Conservation (phyloP, 2,329 filamentous ascomycete species). For the Aureobasidium sp. region DNA sequence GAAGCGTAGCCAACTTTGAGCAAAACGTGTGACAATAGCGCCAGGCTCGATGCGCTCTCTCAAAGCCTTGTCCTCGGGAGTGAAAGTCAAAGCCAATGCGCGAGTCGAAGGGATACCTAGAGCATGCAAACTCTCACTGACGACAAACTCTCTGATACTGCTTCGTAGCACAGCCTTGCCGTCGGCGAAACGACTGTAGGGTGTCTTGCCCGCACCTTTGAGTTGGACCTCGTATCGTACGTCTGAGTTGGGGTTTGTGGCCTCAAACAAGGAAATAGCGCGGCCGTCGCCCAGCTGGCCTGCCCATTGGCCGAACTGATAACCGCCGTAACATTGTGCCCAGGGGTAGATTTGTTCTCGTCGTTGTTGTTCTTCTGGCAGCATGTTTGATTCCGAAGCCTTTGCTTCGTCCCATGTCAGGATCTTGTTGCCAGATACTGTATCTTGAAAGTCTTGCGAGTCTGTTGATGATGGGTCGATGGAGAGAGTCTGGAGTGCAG, state of each 20-base stretch:
- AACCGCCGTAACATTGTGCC: constrained; percentile 95
- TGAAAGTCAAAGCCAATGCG: constrained; percentile 71
- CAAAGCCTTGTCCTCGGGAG: constrained; percentile 63
- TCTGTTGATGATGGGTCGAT: constrained; percentile 60
- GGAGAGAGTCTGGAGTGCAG: constrained; percentile 73
- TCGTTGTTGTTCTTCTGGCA: constrained; percentile 47
- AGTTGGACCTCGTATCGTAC: constrained; percentile 81
- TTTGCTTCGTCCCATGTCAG: constrained; percentile 64
- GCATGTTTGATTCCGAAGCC: constrained; percentile 14
- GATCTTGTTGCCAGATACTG: constrained; percentile 75
- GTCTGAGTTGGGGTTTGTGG: constrained; percentile 64
- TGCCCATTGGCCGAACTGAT: constrained; percentile 70
- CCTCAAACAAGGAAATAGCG: constrained; percentile 89
- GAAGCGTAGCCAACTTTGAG: constrained; percentile 81
- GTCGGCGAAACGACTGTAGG: constrained; percentile 93
- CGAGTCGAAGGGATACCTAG: constrained; percentile 79
- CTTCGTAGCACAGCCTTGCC: constrained; percentile 88
- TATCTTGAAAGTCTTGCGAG: constrained; percentile 64
- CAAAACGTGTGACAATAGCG: constrained; percentile 86
- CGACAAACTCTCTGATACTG: constrained; percentile 88
- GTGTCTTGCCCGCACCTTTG: constrained; percentile 87
- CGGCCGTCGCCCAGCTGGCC: constrained; percentile 91
- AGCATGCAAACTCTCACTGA: constrained; percentile 81
- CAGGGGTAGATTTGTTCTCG: constrained; percentile 76
- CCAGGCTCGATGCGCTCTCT: constrained; percentile 80